Conservation (phyloP, 192 early-diverging fungal species). For the Coemansia sp. region DNA sequence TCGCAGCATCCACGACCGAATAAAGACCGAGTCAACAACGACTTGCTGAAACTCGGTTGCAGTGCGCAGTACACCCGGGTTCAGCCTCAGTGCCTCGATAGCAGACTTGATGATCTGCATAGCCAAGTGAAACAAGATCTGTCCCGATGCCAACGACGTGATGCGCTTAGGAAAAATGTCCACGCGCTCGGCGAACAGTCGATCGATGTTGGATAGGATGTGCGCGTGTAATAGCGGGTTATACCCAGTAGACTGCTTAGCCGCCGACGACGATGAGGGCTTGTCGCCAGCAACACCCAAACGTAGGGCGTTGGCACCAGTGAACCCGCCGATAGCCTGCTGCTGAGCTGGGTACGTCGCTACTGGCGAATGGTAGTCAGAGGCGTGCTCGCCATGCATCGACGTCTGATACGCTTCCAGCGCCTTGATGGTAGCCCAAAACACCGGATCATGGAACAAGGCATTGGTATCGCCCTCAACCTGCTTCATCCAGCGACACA, state of each 20-base stretch:
- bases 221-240: conserved; percentile 28
- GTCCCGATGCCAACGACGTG: conserved; percentile 24
- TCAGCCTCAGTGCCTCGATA: conserved; percentile 26
- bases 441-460: conserved; percentile 47
- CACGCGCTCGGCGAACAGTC: conserved; percentile 52
- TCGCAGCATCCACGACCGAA: conserved; percentile 39
- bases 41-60: conserved; percentile 25
- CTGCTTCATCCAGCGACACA: conserved; percentile 46
- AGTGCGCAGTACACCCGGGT: conserved; percentile 11
- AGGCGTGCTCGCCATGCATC: background rate
- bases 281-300: background rate
- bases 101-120: conserved; percentile 49
- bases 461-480: conserved; percentile 48
- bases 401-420: conserved; percentile 8
- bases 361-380: background rate
- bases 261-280: background rate
- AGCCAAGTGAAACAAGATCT: conserved; percentile 38
- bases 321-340: conserved; percentile 2
- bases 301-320: conserved; percentile 6
- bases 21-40: conserved; percentile 37
- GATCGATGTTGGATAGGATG: conserved; percentile 51
- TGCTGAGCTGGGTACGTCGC: background rate
- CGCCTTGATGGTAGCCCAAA: conserved; percentile 30
- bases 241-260: background rate
- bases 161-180: conserved; percentile 43